A percentile compares a stretch with the other conserved stretches of the same genome.
Conservation (phyloP, 1,139 yeast species). For the Sugiyamaella sp. region DNA sequence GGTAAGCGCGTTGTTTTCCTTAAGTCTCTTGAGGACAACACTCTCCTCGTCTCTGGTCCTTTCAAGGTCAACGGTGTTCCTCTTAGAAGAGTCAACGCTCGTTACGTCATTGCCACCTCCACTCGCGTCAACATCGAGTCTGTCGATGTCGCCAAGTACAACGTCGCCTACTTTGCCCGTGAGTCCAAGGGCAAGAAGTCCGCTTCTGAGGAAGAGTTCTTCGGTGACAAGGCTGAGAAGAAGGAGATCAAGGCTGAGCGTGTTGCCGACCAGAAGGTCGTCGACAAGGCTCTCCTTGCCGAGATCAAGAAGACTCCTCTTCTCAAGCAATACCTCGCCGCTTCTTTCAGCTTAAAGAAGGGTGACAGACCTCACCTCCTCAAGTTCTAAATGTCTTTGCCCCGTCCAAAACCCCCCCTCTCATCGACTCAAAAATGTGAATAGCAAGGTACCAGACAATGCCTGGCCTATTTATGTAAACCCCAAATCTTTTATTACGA, state of each 20-base stretch:
- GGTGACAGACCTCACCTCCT: slow-evolving; percentile 99
- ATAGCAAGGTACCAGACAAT: neutral
- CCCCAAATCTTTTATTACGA: slow-evolving; percentile 13
- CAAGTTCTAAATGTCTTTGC: slow-evolving; percentile 68
- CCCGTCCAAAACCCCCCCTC: slow-evolving; percentile 3
- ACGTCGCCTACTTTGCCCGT: slow-evolving; percentile 96
- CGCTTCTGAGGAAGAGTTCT: slow-evolving; percentile 95
- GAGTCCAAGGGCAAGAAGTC: slow-evolving; percentile 67
- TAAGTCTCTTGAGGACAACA: slow-evolving; percentile 98
- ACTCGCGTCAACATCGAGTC: slow-evolving; percentile 81
- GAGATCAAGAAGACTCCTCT: slow-evolving; percentile 98
- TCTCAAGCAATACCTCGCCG: slow-evolving; percentile 95
- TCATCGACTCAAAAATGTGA: slow-evolving; percentile 10
- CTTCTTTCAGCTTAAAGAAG: slow-evolving; percentile 96
- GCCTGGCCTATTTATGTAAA: slow-evolving; percentile 2
- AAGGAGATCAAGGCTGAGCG: slow-evolving; percentile 92
- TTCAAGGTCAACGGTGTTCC: slow-evolving; percentile 99
- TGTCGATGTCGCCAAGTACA: slow-evolving; percentile 89
- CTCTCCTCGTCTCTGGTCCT: slow-evolving; percentile 97
- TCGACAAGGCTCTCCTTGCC: slow-evolving; percentile 91
- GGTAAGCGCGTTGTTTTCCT: slow-evolving; percentile 99
- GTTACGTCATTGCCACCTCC: slow-evolving; percentile 99
- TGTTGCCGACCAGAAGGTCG: slow-evolving; percentile 96
- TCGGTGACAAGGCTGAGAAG: slow-evolving; percentile 83
- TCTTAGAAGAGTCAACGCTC: slow-evolving; percentile 98